phyloP scores from a whole-genome alignment of 2,329 filamentous ascomycete genomes.

The Aspergillus candidus region DNA sequence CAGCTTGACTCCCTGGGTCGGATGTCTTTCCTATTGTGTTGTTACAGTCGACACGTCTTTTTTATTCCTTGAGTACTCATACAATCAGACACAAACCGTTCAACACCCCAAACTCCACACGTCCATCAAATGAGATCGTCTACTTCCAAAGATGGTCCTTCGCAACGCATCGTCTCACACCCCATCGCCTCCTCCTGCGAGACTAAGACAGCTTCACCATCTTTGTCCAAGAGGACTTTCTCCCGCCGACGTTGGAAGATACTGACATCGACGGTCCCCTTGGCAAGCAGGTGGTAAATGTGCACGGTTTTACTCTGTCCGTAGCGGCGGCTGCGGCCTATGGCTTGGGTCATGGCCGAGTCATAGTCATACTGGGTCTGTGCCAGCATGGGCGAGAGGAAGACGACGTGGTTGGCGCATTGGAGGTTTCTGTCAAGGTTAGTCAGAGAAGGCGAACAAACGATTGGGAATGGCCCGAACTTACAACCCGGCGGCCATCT shows the following conservation, averaged over 20 bases:
- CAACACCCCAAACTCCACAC: not conserved
- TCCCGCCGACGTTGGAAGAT: constrained; percentile 35
- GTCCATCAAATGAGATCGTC: constrained; percentile 20
- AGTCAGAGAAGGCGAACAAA: constrained; percentile 6
- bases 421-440: constrained; percentile 50
- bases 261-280: constrained; percentile 42
- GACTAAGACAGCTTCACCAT: constrained; percentile 15
- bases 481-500: constrained; percentile 56
- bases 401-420: constrained; percentile 59
- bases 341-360: constrained; percentile 56
- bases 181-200: constrained; percentile 11
- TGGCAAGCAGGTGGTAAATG: constrained; percentile 48
- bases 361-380: constrained; percentile 50
- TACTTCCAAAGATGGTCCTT: constrained; percentile 22
- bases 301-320: constrained; percentile 54
- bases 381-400: constrained; percentile 51
- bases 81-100: not conserved
- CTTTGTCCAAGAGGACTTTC: constrained; percentile 24
- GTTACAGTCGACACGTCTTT: not conserved
- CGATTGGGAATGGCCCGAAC: constrained; percentile 19
- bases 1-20: too few relatives aligned
- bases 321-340: constrained; percentile 55
- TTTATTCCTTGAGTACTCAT: not conserved
- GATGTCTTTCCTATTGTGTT: not conserved
- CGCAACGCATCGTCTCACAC: constrained; percentile 14